These are phyloP conservation scores for Cicer chorassanicum DNA, from an alignment of 306 rosid species.

Conservation along the genomic window DNA sequence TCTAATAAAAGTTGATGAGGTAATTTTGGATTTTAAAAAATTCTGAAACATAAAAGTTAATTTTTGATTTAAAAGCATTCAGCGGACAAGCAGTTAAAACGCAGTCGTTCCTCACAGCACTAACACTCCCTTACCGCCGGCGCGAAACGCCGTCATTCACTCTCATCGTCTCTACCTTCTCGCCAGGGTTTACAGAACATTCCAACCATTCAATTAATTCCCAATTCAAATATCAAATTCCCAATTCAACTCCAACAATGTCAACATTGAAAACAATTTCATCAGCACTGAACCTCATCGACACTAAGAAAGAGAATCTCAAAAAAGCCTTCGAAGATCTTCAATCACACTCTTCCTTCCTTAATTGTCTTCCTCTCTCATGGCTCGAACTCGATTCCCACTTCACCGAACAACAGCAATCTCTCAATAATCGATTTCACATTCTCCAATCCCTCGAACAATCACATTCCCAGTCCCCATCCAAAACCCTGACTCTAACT, in stretches of 20 bases:
- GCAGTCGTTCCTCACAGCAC: too few species aligned
- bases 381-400: slow-evolving; percentile 75
- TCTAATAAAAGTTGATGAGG: too few species aligned
- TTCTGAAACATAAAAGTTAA: too few species aligned
- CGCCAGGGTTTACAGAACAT: neutral
- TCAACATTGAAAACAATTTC: slow-evolving; percentile 57
- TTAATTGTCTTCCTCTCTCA: slow-evolving; percentile 56
- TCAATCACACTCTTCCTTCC: slow-evolving; percentile 54
- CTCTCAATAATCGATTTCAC: slow-evolving; percentile 57
- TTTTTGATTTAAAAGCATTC: too few species aligned
- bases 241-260: slow-evolving; percentile 42
- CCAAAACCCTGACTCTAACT: slow-evolving; percentile 22
- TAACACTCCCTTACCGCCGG: too few species aligned
- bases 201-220: neutral
- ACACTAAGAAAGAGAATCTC: slow-evolving; percentile 63
- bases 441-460: slow-evolving; percentile 60
- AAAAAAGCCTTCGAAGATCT: slow-evolving; percentile 75
- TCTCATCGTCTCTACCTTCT: neutral
- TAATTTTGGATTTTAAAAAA: too few species aligned
- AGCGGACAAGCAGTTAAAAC: too few species aligned
- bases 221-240: neutral
- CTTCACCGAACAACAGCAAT: slow-evolving; percentile 57
- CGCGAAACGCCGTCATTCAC: too few species aligned
- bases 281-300: slow-evolving; percentile 58
- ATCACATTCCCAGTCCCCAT: slow-evolving; percentile 20